Evolutionary conservation across 2,329 filamentous ascomycete species (phyloP).

Genomic region (Fonsecaea pedrosoi): DNA sequence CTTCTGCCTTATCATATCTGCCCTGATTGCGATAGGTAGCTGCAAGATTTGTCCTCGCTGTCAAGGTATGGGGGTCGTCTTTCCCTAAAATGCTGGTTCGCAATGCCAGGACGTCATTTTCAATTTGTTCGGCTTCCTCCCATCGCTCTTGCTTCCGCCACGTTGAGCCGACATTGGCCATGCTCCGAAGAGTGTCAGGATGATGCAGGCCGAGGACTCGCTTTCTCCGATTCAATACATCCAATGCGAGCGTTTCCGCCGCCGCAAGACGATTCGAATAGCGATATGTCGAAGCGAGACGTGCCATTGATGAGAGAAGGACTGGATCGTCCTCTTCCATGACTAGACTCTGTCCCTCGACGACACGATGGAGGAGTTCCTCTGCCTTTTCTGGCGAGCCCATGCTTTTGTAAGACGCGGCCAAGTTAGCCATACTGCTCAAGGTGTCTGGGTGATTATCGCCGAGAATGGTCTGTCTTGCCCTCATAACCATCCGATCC

Average conservation of each 20-base stretch:
- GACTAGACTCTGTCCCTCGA: background rate
- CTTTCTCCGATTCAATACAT: background rate
- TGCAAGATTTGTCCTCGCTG: constrained; percentile 1
- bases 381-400: constrained; percentile 1
- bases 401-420: constrained; percentile 2
- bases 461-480: background rate
- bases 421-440: constrained; percentile 2
- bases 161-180: background rate
- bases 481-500: background rate
- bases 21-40: background rate
- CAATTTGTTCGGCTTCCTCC: background rate
- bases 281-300: background rate
- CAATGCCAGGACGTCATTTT: background rate
- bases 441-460: constrained; percentile 2
- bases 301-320: background rate
- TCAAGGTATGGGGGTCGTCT: constrained; percentile 1
- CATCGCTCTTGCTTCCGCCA: background rate
- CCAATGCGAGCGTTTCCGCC: background rate
- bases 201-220: background rate
- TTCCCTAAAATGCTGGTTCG: background rate
- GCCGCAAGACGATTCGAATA: background rate
- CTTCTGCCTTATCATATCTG: background rate
- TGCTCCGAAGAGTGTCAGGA: background rate
- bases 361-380: background rate
- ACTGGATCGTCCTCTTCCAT: background rate